Percentiles rank a stretch among this genome's conserved stretches.
Evolutionary conservation across 2,329 filamentous ascomycete genomes (phyloP).

Genomic region (Penicillium sp.): DNA sequence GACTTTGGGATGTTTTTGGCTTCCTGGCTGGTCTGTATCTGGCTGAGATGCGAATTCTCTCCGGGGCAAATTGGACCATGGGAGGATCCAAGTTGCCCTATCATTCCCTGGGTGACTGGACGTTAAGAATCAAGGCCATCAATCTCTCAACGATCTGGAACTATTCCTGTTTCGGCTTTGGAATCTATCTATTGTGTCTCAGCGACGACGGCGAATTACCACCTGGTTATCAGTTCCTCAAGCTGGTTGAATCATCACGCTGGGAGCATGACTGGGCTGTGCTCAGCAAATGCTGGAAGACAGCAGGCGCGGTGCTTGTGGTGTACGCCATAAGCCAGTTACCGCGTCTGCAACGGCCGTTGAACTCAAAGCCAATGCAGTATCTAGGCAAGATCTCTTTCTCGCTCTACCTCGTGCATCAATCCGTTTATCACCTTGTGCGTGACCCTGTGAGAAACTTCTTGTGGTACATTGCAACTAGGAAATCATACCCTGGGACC

Average conservation of each 20-base stretch:
- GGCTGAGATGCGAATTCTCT: neutral
- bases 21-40: conserved; percentile 11
- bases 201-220: conserved; percentile 23
- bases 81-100: conserved; percentile 5
- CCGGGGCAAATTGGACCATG: neutral
- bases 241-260: conserved; percentile 14
- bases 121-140: neutral
- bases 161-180: conserved; percentile 14
- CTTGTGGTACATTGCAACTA: conserved; percentile 16
- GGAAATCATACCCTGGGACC: conserved; percentile 9
- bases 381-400: conserved; percentile 36
- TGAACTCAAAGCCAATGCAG: conserved; percentile 23
- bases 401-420: conserved; percentile 34
- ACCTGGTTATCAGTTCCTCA: conserved; percentile 25
- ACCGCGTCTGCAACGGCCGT: conserved; percentile 19
- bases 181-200: conserved; percentile 25
- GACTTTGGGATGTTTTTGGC: conserved; percentile 26
- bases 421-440: conserved; percentile 22
- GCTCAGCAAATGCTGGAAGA: conserved; percentile 25
- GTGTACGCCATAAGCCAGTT: conserved; percentile 25
- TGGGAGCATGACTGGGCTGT: conserved; percentile 24
- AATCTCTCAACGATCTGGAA: conserved; percentile 2
- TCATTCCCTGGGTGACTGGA: neutral
- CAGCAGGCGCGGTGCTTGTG: conserved; percentile 17
- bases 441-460: conserved; percentile 19